phyloP scores from a whole-genome alignment of 2,329 filamentous ascomycete species.

The Cladosporium austrohemisphaericum region DNA sequence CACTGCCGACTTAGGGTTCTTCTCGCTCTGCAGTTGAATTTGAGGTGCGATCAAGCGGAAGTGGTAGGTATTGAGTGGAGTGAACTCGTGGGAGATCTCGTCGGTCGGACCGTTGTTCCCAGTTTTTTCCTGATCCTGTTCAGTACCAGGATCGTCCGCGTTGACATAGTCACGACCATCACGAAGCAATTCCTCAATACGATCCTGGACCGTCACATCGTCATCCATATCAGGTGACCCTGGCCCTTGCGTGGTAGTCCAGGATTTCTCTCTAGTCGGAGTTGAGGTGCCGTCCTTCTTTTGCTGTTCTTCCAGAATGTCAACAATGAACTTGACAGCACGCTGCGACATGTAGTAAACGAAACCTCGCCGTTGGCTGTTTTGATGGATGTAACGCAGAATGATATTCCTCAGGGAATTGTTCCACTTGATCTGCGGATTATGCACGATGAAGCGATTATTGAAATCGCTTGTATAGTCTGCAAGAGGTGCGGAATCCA shows the following conservation, averaged over 20 bases:
- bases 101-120: constrained; percentile 43
- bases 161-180: constrained; percentile 81
- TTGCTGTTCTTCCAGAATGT: constrained; percentile 92
- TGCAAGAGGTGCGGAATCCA: constrained; percentile 66
- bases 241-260: constrained; percentile 26
- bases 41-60: constrained; percentile 93
- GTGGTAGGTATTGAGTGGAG: constrained; percentile 89
- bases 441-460: constrained; percentile 97
- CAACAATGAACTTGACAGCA: constrained; percentile 95
- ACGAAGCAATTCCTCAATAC: constrained; percentile 77
- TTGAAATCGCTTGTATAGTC: constrained; percentile 94
- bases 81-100: constrained; percentile 82
- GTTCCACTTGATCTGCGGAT: constrained; percentile 97
- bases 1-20: constrained; percentile 94
- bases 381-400: constrained; percentile 93
- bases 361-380: constrained; percentile 90
- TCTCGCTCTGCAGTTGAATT: constrained; percentile 96
- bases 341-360: constrained; percentile 95
- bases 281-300: constrained; percentile 55
- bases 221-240: constrained; percentile 52
- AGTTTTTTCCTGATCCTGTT: constrained; percentile 38
- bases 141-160: constrained; percentile 56
- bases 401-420: constrained; percentile 94
- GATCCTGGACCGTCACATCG: constrained; percentile 69
- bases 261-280: constrained; percentile 25